These are phyloP conservation scores for Gloeopeniophorella convolvens DNA, from an alignment of 768 basidiomycete genomes.

Conservation along the genomic window DNA sequence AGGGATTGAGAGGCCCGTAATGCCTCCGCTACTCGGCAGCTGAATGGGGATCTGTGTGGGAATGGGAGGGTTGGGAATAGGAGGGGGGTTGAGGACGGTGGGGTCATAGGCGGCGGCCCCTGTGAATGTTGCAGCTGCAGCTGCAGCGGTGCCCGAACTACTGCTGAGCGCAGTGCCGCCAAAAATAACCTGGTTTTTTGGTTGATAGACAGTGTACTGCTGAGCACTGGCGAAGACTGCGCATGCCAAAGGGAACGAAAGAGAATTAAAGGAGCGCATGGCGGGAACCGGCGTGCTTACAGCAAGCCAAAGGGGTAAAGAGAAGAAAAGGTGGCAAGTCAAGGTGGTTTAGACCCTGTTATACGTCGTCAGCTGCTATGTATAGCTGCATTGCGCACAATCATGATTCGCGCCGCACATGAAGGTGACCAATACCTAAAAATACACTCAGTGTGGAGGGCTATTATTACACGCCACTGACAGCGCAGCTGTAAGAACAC, in stretches of 20 bases:
- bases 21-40: conserved; percentile 26
- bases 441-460: too few species aligned
- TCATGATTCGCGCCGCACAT: too few species aligned
- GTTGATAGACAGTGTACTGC: conserved; percentile 11
- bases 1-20: conserved; percentile 34
- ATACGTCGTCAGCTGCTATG: too few species aligned
- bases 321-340: too few species aligned
- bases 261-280: not conserved
- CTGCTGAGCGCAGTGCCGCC: conserved; percentile 8
- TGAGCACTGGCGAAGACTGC: not conserved
- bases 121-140: conserved; percentile 38
- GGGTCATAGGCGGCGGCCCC: conserved; percentile 47
- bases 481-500: too few species aligned
- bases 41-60: conserved; percentile 39
- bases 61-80: conserved; percentile 40
- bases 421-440: too few species aligned
- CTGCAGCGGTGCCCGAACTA: conserved; percentile 21
- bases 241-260: not conserved
- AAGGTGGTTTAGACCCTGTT: too few species aligned
- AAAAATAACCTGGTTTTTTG: conserved; percentile 18
- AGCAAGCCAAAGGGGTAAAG: too few species aligned
- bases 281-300: too few species aligned
- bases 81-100: conserved; percentile 43
- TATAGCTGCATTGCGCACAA: too few species aligned
- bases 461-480: too few species aligned